These are phyloP conservation scores for Phaseolus lunatus DNA, from an alignment of 306 rosid species.

Conservation along the genomic window DNA sequence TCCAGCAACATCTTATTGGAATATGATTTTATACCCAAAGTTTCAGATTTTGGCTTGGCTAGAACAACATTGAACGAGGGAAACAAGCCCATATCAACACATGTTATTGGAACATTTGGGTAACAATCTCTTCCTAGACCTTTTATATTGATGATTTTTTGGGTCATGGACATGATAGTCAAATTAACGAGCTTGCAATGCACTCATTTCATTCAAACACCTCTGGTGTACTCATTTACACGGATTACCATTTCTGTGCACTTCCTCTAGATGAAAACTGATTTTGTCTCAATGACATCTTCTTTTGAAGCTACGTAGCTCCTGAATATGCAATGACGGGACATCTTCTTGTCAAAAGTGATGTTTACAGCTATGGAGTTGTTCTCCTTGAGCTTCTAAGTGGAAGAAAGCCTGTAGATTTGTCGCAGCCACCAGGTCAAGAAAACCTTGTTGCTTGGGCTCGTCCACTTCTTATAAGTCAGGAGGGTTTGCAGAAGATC, in stretches of 20 bases:
- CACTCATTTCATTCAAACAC: neutral
- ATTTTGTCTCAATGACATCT: constrained; percentile 12
- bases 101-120: constrained; percentile 98
- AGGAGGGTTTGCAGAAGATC: constrained; percentile 70
- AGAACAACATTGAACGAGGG: constrained; percentile 79
- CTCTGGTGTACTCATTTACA: no score
- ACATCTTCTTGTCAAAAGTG: constrained; percentile 90
- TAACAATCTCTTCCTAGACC: constrained; percentile 35
- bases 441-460: constrained; percentile 89
- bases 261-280: constrained; percentile 30
- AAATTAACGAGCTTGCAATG: neutral
- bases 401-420: constrained; percentile 91
- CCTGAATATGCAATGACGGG: constrained; percentile 99
- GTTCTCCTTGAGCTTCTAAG: constrained; percentile 89
- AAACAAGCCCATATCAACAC: constrained; percentile 82
- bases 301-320: constrained; percentile 77
- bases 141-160: constrained; percentile 5
- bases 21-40: constrained; percentile 80
- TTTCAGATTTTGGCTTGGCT: constrained; percentile 94
- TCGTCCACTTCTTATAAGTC: constrained; percentile 81
- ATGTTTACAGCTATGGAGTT: constrained; percentile 94
- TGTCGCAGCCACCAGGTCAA: constrained; percentile 81
- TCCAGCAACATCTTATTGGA: constrained; percentile 91
- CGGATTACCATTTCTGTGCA: neutral
- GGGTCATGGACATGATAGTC: constrained; percentile 18